phyloP scores from a whole-genome alignment of 169 alveolate genomes.

The Plasmodium gonderi region DNA sequence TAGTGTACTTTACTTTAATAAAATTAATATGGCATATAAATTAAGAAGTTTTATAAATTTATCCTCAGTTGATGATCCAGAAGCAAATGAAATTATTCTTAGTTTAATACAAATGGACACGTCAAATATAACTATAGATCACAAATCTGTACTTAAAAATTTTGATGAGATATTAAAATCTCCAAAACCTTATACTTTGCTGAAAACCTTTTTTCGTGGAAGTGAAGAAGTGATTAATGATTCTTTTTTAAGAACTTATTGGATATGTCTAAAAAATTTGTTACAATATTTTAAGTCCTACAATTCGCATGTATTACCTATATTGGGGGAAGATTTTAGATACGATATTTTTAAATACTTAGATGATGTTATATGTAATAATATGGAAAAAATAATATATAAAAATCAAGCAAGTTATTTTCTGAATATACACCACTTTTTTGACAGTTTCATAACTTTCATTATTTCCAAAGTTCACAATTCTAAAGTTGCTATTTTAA shows the following conservation, averaged over 20 bases:
- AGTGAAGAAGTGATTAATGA: constrained; percentile 40
- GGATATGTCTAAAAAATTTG: constrained; percentile 66
- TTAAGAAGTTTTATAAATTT: constrained; percentile 29
- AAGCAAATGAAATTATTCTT: constrained; percentile 55
- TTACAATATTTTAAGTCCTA: constrained; percentile 37
- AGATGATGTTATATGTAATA: constrained; percentile 54
- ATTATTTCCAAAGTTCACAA: constrained; percentile 59
- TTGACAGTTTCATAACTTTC: constrained; percentile 51
- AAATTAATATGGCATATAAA: constrained; percentile 64
- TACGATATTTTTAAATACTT: constrained; percentile 23
- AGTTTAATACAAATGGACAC: constrained; percentile 67
- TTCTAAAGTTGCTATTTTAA: constrained; percentile 39
- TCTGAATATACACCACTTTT: constrained; percentile 44
- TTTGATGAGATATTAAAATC: constrained; percentile 48
- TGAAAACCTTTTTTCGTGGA: constrained; percentile 27
- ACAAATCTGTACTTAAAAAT: constrained; percentile 38
- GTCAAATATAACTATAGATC: constrained; percentile 49
- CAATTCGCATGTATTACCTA: constrained; percentile 21
- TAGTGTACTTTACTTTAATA: constrained; percentile 40
- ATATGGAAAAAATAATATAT: constrained; percentile 8
- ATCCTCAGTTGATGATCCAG: constrained; percentile 44
- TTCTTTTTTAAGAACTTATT: constrained; percentile 45
- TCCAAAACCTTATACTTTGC: constrained; percentile 10
- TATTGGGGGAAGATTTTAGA: constrained; percentile 60
- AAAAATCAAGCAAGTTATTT: constrained; percentile 49